A percentile compares a stretch with the other conserved stretches of the same genome.
phyloP scores from a whole-genome alignment of 768 basidiomycete species.

The Leccinum obscurum region DNA sequence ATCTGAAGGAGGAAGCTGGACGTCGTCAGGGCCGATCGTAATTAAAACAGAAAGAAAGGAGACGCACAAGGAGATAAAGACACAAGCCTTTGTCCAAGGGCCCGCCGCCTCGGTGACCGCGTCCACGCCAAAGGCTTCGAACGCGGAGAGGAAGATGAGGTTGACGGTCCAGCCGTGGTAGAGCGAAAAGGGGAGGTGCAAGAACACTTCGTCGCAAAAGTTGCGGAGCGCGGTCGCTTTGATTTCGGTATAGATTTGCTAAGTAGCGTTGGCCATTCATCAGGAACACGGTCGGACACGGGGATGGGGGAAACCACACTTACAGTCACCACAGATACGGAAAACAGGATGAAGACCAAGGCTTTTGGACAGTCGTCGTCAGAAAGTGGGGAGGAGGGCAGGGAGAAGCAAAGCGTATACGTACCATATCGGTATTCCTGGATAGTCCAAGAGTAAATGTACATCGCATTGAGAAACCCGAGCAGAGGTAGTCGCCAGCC shows the following conservation, averaged over 20 bases:
- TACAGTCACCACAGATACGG: constrained; percentile 54
- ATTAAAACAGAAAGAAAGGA: background rate
- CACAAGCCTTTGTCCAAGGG: constrained; percentile 61
- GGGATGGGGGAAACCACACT: background rate
- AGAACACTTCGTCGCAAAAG: constrained; percentile 57
- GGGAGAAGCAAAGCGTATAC: constrained; percentile 11
- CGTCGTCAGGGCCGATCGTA: background rate
- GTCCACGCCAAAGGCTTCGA: constrained; percentile 63
- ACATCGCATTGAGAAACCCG: constrained; percentile 62
- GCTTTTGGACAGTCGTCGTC: constrained; percentile 28
- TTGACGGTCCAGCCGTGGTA: constrained; percentile 64
- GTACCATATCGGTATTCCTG: constrained; percentile 48
- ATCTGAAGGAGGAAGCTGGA: constrained; percentile 56
- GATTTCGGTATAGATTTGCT: constrained; percentile 68
- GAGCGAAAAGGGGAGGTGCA: constrained; percentile 74
- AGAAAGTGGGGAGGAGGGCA: background rate
- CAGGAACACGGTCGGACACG: background rate
- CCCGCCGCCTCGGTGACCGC: constrained; percentile 51
- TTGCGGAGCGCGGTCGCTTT: constrained; percentile 53
- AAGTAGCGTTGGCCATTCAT: constrained; percentile 13
- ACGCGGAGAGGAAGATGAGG: constrained; percentile 53
- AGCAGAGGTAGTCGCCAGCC: constrained; percentile 68
- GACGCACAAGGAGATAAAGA: constrained; percentile 57
- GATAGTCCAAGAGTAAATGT: constrained; percentile 58
- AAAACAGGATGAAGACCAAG: constrained; percentile 42